These are phyloP conservation scores for Candida tibetensis DNA, from an alignment of 805 yeast species.

Conservation along the genomic window DNA sequence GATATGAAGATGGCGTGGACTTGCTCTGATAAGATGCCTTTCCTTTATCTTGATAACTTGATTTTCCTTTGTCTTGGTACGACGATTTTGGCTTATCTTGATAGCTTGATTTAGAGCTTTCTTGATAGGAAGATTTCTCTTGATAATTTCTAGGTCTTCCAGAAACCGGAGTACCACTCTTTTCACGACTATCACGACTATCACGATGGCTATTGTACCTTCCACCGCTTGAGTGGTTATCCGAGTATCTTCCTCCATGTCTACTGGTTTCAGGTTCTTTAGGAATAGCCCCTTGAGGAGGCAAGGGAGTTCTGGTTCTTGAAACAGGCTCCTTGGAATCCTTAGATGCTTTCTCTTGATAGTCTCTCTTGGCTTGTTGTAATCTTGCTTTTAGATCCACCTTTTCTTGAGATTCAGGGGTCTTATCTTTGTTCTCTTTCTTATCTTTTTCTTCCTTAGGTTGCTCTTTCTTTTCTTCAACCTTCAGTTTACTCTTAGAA, in stretches of 20 bases:
- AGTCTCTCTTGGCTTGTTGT: slow-evolving; percentile 23
- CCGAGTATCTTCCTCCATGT: slow-evolving; percentile 10
- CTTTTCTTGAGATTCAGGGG: slow-evolving; percentile 2
- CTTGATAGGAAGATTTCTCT: neutral
- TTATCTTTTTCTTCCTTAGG: neutral
- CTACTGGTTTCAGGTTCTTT: slow-evolving; percentile 7
- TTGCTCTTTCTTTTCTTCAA: slow-evolving; percentile 8
- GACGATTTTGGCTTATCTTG: slow-evolving; percentile 1
- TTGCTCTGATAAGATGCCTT: neutral
- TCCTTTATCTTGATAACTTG: neutral
- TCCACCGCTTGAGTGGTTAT: slow-evolving; percentile 1
- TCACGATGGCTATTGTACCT: neutral
- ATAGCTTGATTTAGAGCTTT: neutral
- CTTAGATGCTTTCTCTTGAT: slow-evolving; percentile 7
- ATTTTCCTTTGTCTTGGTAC: neutral
- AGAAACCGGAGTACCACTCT: neutral
- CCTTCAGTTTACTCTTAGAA: slow-evolving; percentile 9
- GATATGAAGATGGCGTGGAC: too few species aligned
- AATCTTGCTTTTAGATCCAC: slow-evolving; percentile 20
- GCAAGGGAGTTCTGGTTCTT: slow-evolving; percentile 19
- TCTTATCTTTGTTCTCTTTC: neutral
- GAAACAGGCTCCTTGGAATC: slow-evolving; percentile 6
- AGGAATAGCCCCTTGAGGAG: slow-evolving; percentile 19
- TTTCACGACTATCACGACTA: neutral
- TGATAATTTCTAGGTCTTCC: neutral